Evolutionary conservation across 2,329 filamentous ascomycete species (phyloP), one percentile per base, ranked within the genome.

Genomic region (Chrysosporium queenslandicum): DNA sequence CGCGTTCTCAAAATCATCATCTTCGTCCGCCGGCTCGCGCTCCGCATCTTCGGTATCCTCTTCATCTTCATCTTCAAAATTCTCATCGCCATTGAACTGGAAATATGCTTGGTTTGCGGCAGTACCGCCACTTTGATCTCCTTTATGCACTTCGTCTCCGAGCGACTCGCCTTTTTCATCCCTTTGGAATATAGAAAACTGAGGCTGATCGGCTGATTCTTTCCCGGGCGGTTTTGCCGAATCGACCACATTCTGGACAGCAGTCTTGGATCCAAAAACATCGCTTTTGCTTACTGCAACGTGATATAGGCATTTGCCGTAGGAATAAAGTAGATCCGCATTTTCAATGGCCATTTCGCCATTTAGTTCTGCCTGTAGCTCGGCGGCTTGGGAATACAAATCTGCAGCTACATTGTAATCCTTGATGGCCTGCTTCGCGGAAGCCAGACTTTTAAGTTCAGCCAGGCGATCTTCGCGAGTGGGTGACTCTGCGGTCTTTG

Each of bases 281-380:
- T 97, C 90, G 65, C 89, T 96, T 70, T 94, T 95, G 67, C 82
- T 84, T 67, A 97, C 86, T 27, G 90, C 92, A 55, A 97, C 86
- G 68, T 90, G 90, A 77, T 94, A 97, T 18, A 98, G 74, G 53
- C 88, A 88, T 65, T 91, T 87, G 12, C 92, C 92, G 70, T 98
- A 98, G 58, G 89, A 80, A 69, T 94, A 98, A 18, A 97, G 80
- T 43, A 98, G 80, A 66, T 97, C 91, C 47, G 90, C 91, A 62
- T 98, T 98, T 53, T 88, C 83, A 3, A 87, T 82, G 14, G 82
- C 82, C 77, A 94, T 86, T 71, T 97, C 92, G 68, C 91, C 92
- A 67, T 96, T 92, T 67, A 96, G 76, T 67, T 87, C 81, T 53
- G 87, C 87, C 71, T 98, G 92, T 56, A 96, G 78, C 67, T 94